Base-by-base conservation (phyloP, 176 grass and related monocot species). In the Cenchrus fungigraminus region DNA sequence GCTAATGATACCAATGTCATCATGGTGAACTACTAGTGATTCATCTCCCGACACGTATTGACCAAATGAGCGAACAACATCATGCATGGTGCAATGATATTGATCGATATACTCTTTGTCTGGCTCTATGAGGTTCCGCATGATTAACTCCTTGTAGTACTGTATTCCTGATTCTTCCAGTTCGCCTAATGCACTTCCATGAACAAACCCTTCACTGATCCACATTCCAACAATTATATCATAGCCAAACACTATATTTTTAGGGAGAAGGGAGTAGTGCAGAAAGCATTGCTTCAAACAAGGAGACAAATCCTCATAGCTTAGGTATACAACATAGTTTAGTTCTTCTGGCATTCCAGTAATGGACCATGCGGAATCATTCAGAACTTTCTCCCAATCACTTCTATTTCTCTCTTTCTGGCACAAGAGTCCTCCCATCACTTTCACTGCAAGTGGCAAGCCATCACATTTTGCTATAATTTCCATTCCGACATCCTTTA, bases 381-480 rank as follows among this genome's bases (percentile, higher is more conserved):
- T 6, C 15, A 75, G 28, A 22, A 89, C 19, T 31, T 66, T 67
- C 54, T 76, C 42, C 87, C 87, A 89, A 5, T 72, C 47, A 15
- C 47, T 8, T 59, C 4, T n/a, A 0, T 14, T 50, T 28, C 14
- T 73, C 1, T 13, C 0, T 16, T 57, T 85, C 13, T 31, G 72
- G 14, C 82, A 28, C 17, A 89, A 59, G 1, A 85, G 55, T 49
- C 87, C 87, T 17, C 54, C 65, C 9, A 81, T 59, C 9, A 43
- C 55, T 31, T 74, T 80, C 4, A 89, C 49, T 5, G 87, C 87
- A 47, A 89, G 82, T 12, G 87, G 87, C 20, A 89, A 44, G 51
- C 87, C 87, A 74, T 81, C 82, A 55, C 87, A 89, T 66, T 67
- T 89, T 52, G 8, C 8, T 7, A 85, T 68, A 20, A 89, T 64